phyloP scores from a whole-genome alignment of 2,329 filamentous ascomycete species.

The Curvularia spicifera region DNA sequence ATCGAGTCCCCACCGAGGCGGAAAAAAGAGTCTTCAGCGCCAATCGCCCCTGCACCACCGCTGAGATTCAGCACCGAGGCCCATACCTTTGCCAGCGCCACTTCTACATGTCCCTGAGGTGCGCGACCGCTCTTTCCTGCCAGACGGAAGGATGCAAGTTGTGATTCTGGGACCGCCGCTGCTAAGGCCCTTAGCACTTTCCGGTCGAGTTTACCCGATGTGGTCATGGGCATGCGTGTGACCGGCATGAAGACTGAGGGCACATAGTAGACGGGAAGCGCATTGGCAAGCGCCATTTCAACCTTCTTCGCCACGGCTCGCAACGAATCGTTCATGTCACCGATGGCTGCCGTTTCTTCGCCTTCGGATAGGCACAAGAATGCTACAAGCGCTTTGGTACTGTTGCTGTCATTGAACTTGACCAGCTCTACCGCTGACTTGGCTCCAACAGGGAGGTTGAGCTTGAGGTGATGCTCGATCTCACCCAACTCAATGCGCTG shows the following conservation, averaged over 20 bases:
- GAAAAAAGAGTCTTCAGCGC: conserved; percentile 56
- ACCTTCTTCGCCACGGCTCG: conserved; percentile 31
- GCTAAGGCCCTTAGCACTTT: conserved; percentile 48
- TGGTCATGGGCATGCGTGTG: conserved; percentile 50
- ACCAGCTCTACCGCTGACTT: conserved; percentile 55
- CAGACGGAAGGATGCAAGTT: conserved; percentile 34
- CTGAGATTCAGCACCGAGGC: conserved; percentile 49
- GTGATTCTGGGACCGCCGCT: conserved; percentile 38
- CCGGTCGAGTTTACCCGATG: conserved; percentile 54
- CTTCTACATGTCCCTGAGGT: conserved; percentile 34
- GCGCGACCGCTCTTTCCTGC: conserved; percentile 40
- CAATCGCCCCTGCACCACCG: conserved; percentile 43
- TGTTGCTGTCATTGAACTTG: conserved; percentile 34
- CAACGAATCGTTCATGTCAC: conserved; percentile 30
- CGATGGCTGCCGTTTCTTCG: conserved; percentile 32
- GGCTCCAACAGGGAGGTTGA: conserved; percentile 44
- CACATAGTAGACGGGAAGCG: conserved; percentile 53
- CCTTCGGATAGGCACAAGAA: conserved; percentile 40
- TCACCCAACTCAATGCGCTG: conserved; percentile 56
- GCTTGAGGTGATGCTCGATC: conserved; percentile 53
- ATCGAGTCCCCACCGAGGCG: conserved; percentile 57
- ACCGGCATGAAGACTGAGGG: conserved; percentile 54
- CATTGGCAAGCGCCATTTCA: conserved; percentile 36
- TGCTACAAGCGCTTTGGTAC: conserved; percentile 36
- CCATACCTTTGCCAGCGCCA: conserved; percentile 46